A percentile compares a stretch with the other conserved stretches of the same genome.
These are phyloP conservation scores for Saccharomycopsis schoenii DNA, from an alignment of 805 yeast genomes.

Conservation along the genomic window DNA sequence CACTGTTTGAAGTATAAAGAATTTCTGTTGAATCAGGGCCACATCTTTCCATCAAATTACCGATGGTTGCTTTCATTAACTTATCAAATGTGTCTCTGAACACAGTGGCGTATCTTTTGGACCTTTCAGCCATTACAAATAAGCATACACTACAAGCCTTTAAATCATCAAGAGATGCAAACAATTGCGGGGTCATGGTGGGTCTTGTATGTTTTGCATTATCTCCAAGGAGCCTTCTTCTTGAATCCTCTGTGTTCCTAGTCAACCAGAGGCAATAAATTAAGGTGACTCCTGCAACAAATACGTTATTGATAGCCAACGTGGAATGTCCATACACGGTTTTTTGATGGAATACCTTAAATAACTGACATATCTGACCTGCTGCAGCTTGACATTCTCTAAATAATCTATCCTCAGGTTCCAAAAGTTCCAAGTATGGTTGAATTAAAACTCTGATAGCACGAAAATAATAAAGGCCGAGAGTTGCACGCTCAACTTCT, in stretches of 20 bases:
- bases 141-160: slow-evolving; percentile 56
- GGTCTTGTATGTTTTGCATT: slow-evolving; percentile 53
- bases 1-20: slow-evolving; percentile 25
- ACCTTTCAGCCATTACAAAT: slow-evolving; percentile 58
- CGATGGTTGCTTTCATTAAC: slow-evolving; percentile 53
- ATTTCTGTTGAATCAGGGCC: slow-evolving; percentile 54
- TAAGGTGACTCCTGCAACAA: slow-evolving; percentile 59
- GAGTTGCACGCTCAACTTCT: slow-evolving; percentile 49
- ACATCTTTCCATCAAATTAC: slow-evolving; percentile 51
- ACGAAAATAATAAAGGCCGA: slow-evolving; percentile 48
- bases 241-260: slow-evolving; percentile 49
- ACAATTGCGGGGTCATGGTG: slow-evolving; percentile 40
- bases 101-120: slow-evolving; percentile 43
- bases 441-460: slow-evolving; percentile 52
- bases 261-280: slow-evolving; percentile 60
- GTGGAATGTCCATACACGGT: slow-evolving; percentile 56
- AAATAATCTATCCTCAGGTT: slow-evolving; percentile 51
- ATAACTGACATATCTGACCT: slow-evolving; percentile 56
- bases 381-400: slow-evolving; percentile 65
- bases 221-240: slow-evolving; percentile 45
- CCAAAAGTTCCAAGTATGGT: slow-evolving; percentile 52
- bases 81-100: slow-evolving; percentile 63
- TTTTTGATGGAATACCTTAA: slow-evolving; percentile 53
- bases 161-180: slow-evolving; percentile 51
- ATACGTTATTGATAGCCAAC: slow-evolving; percentile 55